Evolutionary conservation across 1,284 basidiomycete genomes (phyloP).

Genomic region (Ceratobasidium sp.): DNA sequence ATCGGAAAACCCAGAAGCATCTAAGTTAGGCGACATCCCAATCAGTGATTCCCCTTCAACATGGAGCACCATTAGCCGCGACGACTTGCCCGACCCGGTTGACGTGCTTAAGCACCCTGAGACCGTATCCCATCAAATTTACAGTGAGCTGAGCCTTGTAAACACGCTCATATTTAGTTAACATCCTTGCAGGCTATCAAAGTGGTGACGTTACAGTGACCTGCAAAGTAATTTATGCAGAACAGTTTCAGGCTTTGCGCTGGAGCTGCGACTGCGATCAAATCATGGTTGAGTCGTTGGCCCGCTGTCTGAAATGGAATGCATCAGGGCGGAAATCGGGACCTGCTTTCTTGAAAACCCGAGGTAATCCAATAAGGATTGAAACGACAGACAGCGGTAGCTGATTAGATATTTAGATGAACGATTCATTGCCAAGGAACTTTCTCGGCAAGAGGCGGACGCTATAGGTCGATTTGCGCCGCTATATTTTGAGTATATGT

Average conservation of each 20-base stretch:
- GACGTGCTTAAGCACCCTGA: slow-evolving; percentile 65
- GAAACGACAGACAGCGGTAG: not conserved
- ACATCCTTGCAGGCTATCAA: slow-evolving; percentile 76
- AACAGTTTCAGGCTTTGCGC: slow-evolving; percentile 96
- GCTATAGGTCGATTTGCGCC: slow-evolving; percentile 98
- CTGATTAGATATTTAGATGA: slow-evolving; percentile 73
- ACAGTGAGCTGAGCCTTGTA: slow-evolving; percentile 46
- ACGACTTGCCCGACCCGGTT: slow-evolving; percentile 74
- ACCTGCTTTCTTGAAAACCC: slow-evolving; percentile 95
- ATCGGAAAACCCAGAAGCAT: slow-evolving; percentile 57
- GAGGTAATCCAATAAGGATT: slow-evolving; percentile 67
- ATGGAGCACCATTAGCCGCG: slow-evolving; percentile 89
- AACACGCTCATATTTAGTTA: slow-evolving; percentile 4
- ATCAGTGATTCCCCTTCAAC: slow-evolving; percentile 82
- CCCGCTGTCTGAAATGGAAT: slow-evolving; percentile 97
- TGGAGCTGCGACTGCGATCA: slow-evolving; percentile 94
- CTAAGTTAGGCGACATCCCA: slow-evolving; percentile 90
- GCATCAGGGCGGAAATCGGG: slow-evolving; percentile 97
- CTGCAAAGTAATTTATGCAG: slow-evolving; percentile 95
- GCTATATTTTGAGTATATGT: slow-evolving; percentile 98
- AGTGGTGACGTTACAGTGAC: slow-evolving; percentile 93
- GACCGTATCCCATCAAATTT: slow-evolving; percentile 51
- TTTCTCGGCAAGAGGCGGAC: slow-evolving; percentile 92
- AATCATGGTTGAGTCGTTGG: slow-evolving; percentile 92
- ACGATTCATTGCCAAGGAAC: slow-evolving; percentile 97